Conservation (phyloP, 805 yeast genomes). For the Pichia eremophila region DNA sequence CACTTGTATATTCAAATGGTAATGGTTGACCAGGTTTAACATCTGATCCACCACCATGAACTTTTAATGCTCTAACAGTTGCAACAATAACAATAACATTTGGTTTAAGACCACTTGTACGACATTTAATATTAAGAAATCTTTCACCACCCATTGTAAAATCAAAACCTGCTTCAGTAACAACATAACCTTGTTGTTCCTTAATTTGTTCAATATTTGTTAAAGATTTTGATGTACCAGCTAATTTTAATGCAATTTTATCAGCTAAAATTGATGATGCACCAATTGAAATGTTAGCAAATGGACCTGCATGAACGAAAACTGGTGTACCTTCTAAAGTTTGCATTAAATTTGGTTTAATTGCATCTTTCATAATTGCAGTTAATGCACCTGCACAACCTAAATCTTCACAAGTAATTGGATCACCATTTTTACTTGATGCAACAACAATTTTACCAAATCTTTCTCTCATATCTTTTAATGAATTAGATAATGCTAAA, state of each 20-base stretch:
- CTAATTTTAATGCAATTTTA: conserved; percentile 81
- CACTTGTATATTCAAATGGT: conserved; percentile 72
- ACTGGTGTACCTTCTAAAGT: conserved; percentile 97
- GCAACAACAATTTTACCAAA: conserved; percentile 89
- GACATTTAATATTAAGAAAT: conserved; percentile 90
- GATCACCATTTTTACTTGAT: conserved; percentile 60
- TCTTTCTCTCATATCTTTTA: conserved; percentile 78
- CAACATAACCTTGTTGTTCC: conserved; percentile 67
- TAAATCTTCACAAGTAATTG: conserved; percentile 88
- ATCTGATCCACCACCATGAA: conserved; percentile 96
- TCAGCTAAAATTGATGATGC: conserved; percentile 94
- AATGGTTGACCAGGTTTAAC: conserved; percentile 88
- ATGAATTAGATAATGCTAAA: conserved; percentile 69
- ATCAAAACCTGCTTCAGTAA: conserved; percentile 97
- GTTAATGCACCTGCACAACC: conserved; percentile 95
- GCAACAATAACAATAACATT: conserved; percentile 92
- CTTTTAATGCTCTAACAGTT: conserved; percentile 91
- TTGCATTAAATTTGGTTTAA: conserved; percentile 95
- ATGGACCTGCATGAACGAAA: conserved; percentile 95
- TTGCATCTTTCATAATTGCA: conserved; percentile 89
- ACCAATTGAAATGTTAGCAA: conserved; percentile 95
- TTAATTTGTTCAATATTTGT: conserved; percentile 21
- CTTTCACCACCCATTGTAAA: conserved; percentile 99
- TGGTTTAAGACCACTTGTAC: conserved; percentile 81
- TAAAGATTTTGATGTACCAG: conserved; percentile 49